Evolutionary conservation across 2,329 filamentous ascomycete species (phyloP).

Genomic region (Cordyceps cateniannulata): DNA sequence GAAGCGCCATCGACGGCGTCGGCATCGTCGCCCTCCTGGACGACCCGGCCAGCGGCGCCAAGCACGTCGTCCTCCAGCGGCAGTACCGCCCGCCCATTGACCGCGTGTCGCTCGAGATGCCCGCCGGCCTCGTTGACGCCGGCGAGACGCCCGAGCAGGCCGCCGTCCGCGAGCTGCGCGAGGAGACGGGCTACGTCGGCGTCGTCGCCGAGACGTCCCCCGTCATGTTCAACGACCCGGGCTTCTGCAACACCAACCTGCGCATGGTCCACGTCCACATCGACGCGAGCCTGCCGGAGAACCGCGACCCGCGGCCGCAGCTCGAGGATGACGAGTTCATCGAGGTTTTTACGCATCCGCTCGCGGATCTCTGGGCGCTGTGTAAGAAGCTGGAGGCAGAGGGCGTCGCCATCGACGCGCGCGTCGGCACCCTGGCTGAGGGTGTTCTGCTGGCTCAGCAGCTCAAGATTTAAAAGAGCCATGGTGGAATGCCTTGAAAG

Average conservation of each 20-base stretch:
- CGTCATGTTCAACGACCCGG: slow-evolving; percentile 61
- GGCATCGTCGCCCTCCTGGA: slow-evolving; percentile 65
- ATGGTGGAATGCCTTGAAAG: too few relatives aligned
- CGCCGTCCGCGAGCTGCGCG: slow-evolving; percentile 56
- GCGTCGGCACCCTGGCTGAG: slow-evolving; percentile 71
- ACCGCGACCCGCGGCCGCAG: slow-evolving; percentile 61
- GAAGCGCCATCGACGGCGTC: slow-evolving; percentile 61
- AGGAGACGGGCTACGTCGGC: slow-evolving; percentile 62
- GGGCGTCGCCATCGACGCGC: slow-evolving; percentile 72
- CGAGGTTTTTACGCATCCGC: slow-evolving; percentile 65
- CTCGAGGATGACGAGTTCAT: slow-evolving; percentile 80
- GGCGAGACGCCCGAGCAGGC: slow-evolving; percentile 56
- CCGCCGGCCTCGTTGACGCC: slow-evolving; percentile 57
- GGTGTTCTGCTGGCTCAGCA: slow-evolving; percentile 66
- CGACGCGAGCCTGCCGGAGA: slow-evolving; percentile 62
- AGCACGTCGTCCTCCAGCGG: slow-evolving; percentile 57
- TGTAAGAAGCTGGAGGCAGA: slow-evolving; percentile 60
- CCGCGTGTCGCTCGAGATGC: slow-evolving; percentile 55
- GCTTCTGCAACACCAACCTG: slow-evolving; percentile 61
- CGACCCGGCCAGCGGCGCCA: slow-evolving; percentile 34
- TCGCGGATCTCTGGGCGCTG: slow-evolving; percentile 58
- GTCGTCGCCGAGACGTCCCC: slow-evolving; percentile 50
- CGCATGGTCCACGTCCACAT: slow-evolving; percentile 67
- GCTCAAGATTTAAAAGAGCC: slow-evolving; percentile 36
- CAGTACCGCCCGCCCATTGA: slow-evolving; percentile 59